Evolutionary conservation across 2,329 filamentous ascomycete genomes (phyloP).

Genomic region (Aspergillus oerlinghausenensis): DNA sequence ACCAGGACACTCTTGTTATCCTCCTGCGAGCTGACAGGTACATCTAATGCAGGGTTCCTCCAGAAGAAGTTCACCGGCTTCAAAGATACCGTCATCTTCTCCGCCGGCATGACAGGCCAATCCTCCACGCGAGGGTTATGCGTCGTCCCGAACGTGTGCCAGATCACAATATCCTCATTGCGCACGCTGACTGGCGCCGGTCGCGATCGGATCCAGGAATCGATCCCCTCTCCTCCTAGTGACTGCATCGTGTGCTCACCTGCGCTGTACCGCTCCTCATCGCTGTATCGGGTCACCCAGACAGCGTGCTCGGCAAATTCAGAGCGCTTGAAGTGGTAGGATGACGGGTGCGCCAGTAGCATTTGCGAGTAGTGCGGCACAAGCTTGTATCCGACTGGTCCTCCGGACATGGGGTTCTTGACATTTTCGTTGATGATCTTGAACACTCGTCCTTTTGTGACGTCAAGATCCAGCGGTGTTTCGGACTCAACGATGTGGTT

Average conservation of each 20-base stretch:
- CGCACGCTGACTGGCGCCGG: constrained; percentile 1
- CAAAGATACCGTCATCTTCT: constrained; percentile 15
- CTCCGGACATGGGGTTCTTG: constrained; percentile 49
- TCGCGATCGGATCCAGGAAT: constrained; percentile 15
- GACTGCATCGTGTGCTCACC: constrained; percentile 51
- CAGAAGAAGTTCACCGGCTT: constrained; percentile 10
- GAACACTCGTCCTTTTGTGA: constrained; percentile 44
- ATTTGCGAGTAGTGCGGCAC: constrained; percentile 51
- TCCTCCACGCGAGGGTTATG: constrained; percentile 40
- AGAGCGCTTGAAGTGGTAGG: constrained; percentile 46
- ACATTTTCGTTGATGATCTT: constrained; percentile 53
- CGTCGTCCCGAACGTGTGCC: constrained; percentile 38
- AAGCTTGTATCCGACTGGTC: constrained; percentile 53
- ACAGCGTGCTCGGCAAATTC: constrained; percentile 50
- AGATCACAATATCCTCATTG: constrained; percentile 31
- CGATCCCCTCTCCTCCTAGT: constrained; percentile 20
- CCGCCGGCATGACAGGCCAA: constrained; percentile 36
- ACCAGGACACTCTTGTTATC: constrained; percentile 6
- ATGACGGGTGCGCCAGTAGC: constrained; percentile 48
- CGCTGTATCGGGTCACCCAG: constrained; percentile 49
- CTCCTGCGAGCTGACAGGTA: constrained; percentile 6
- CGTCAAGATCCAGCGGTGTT: constrained; percentile 40
- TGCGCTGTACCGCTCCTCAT: constrained; percentile 46
- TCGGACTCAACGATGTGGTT: constrained; percentile 41
- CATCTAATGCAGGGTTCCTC: constrained; percentile 11